Base-by-base conservation (phyloP, 129 eudicot species). In the Calendula officinalis region DNA sequence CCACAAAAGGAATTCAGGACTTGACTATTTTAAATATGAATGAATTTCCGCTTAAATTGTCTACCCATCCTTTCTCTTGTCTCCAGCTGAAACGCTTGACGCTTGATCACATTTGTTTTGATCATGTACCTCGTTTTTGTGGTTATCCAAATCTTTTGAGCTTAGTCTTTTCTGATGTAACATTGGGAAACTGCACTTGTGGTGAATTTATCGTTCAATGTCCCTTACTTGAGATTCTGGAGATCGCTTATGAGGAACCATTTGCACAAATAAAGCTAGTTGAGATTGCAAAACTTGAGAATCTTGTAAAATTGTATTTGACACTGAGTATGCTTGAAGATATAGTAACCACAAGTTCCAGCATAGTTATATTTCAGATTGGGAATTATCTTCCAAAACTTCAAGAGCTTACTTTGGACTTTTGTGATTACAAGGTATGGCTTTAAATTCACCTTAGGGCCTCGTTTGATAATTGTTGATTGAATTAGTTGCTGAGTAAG, bases 131-230 rank as follows among this genome's bases (percentile, higher is more conserved):
- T 11, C 43, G 4, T 13, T 30, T 43, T 32, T 8, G 7, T 62
- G 54, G 67, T 62, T 55, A 54, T 55, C 64, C 73, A 55, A 67
- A 67, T 32, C 4, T 67, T 1, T 15, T 42, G 44, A 44, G 73
- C 34, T 67, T 67, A 33, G 36, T 8, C 4, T 40, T 55, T 51
- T 0, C 2, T 34, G 1, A 0, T 3, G 64, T 43, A 8, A 3
- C 2, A 1, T 33, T 41, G 30, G 55, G 5, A 54, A 14, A 10
- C 43, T 17, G 15, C 8, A 10, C 6, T 5, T 12, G 40, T 56
- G 43, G 35, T 11, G 43, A 55, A 4, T 55, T 55, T 3, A 4
- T 68, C 6, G n/a, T 44, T 5, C 22, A 0, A 8, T 55, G 64
- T 42, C 64, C 73, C 12, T 42, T 67, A 33, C 55, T 55, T 32